Base-by-base conservation (phyloP, 2,329 filamentous ascomycete species). In the Fusarium euwallaceae region DNA sequence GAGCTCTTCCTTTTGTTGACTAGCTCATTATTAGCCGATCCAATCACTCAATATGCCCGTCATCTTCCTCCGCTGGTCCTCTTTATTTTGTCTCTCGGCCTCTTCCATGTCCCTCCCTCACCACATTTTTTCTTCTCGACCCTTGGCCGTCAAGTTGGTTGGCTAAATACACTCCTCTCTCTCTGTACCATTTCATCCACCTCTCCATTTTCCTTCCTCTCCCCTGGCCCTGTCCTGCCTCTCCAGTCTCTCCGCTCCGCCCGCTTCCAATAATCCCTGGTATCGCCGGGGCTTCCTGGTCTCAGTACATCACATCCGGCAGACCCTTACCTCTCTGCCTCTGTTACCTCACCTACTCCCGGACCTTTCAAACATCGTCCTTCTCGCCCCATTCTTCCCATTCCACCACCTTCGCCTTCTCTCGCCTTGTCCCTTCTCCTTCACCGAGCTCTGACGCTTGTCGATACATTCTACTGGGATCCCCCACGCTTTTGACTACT, bases 401-500 rank as follows among this genome's bases (percentile, higher is more conserved):
- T 70, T 70, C 67, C 60, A 58, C 67, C 63, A 58, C 66, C 45
- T 51, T 67, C 39, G 63, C 51, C 66, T 41, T 60, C 61, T 62
- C 48, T 60, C 64, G 64, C 67, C 73, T 74, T 75, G 70, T 64
- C 70, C 74, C 12, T 74, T 78, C 77, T 78, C 41, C 76, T 55
- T 78, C 75, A 78, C 77, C 77, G 77, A 78, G 73, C 70, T 65
- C 51, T 65, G 48, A 70, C 69, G 63, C 51, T 58, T 69, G 67
- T 67, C 64, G 55, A 60, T 56, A 74, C 69, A 43, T 56, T 37
- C 48, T 62, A 61, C 65, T 70, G 64, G 71, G 73, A 71, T 64
- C 68, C 76, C 76, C 76, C 77, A 78, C 77, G 70, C 70, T 61
- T 34, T 66, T 64, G 66, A 66, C 63, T 74, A 73, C 72, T 76